Evolutionary conservation across 2,329 filamentous ascomycete genomes (phyloP).

Genomic region (Fusarium nelsonii): DNA sequence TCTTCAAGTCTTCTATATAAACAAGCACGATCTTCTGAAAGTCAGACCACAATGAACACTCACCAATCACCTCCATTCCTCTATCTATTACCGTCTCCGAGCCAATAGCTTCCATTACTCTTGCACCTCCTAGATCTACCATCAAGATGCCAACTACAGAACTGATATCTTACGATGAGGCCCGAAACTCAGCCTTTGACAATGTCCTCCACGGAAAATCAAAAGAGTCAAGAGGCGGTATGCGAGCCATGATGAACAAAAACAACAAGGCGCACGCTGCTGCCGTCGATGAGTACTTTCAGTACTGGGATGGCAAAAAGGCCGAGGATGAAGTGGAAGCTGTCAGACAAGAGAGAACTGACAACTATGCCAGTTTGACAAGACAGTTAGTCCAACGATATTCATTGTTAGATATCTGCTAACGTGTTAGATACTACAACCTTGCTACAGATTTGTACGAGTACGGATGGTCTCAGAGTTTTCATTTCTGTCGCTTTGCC

Average conservation of each 20-base stretch:
- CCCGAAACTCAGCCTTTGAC: conserved; percentile 86
- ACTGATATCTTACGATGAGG: conserved; percentile 82
- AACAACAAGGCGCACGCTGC: conserved; percentile 77
- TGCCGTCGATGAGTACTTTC: conserved; percentile 88
- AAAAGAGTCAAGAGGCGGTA: conserved; percentile 73
- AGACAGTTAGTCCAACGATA: conserved; percentile 74
- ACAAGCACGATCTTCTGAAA: neutral
- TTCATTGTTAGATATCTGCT: neutral
- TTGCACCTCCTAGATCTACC: fast-evolving
- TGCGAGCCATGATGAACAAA: conserved; percentile 85
- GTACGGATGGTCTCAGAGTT: conserved; percentile 91
- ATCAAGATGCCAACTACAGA: conserved; percentile 45
- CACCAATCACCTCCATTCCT: fast-evolving
- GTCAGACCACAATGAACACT: neutral
- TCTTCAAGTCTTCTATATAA: conserved; percentile 23
- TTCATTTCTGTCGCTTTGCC: conserved; percentile 96
- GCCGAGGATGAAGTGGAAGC: conserved; percentile 81
- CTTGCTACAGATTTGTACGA: conserved; percentile 92
- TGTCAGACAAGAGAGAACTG: conserved; percentile 73
- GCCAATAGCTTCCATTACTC: neutral
- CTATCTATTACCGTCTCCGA: too few species aligned
- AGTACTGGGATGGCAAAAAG: conserved; percentile 88
- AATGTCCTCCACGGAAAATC: conserved; percentile 81
- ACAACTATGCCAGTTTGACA: conserved; percentile 89
- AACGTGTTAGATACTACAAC: conserved; percentile 80